Evolutionary conservation across 768 basidiomycete species (phyloP).

Genomic region (Gymnopilus junonius): DNA sequence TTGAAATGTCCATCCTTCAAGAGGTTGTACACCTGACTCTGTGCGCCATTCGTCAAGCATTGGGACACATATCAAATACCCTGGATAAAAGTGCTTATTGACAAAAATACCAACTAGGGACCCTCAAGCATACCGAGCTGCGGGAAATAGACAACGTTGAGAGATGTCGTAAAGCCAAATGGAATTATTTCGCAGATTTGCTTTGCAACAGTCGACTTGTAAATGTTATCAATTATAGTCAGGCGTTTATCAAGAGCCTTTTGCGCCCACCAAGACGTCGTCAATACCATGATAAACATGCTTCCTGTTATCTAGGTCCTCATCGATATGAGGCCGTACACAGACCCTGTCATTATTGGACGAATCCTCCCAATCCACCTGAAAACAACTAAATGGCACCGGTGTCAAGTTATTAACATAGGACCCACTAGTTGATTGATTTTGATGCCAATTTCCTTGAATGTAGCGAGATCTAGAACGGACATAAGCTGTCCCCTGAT

Average conservation of each 20-base stretch:
- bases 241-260: not conserved
- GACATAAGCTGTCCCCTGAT: constrained; percentile 51
- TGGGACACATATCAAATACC: constrained; percentile 80
- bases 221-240: constrained; percentile 6
- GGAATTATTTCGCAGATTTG: constrained; percentile 69
- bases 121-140: constrained; percentile 70
- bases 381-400: constrained; percentile 6
- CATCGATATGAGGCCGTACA: constrained; percentile 79
- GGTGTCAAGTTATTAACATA: not conserved
- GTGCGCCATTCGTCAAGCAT: constrained; percentile 73
- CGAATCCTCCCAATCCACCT: constrained; percentile 98
- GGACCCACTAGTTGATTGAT: constrained; percentile 71
- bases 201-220: constrained; percentile 76
- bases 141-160: constrained; percentile 94
- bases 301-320: constrained; percentile 84
- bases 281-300: constrained; percentile 87
- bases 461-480: constrained; percentile 59
- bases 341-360: constrained; percentile 66
- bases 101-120: no score
- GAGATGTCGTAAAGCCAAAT: constrained; percentile 58
- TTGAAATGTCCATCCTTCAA: constrained; percentile 85
- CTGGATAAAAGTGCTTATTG: constrained; percentile 35
- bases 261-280: constrained; percentile 63
- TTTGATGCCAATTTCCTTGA: constrained; percentile 69
- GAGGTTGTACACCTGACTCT: constrained; percentile 57